These are phyloP conservation scores for Teratosphaeria nubilosa DNA, from an alignment of 2,329 filamentous ascomycete genomes.

Conservation along the genomic window DNA sequence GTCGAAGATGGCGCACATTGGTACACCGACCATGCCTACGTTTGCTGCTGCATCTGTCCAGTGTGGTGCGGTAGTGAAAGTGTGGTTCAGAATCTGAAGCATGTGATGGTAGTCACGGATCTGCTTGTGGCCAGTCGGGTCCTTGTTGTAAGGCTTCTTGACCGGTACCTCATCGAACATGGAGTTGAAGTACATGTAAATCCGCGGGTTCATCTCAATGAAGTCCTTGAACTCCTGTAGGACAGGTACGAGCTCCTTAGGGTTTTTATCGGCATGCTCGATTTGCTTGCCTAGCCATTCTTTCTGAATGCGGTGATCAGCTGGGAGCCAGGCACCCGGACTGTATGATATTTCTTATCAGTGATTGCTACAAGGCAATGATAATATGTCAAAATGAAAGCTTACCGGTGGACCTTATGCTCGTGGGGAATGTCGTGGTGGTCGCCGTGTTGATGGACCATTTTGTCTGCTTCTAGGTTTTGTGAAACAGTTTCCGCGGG, in stretches of 20 bases:
- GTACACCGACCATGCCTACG: conserved; percentile 42
- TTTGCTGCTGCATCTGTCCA: conserved; percentile 31
- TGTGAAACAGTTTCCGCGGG: too few species aligned
- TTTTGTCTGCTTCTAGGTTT: conserved; percentile 5
- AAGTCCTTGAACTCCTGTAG: conserved; percentile 55
- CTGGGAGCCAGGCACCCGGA: conserved; percentile 52
- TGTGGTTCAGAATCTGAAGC: conserved; percentile 55
- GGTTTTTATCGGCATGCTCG: conserved; percentile 43
- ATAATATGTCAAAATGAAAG: neutral
- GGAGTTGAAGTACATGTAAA: conserved; percentile 56
- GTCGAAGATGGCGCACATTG: conserved; percentile 48
- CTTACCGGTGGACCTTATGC: conserved; percentile 39
- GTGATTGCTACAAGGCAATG: neutral
- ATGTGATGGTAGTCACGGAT: conserved; percentile 58
- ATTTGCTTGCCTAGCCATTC: conserved; percentile 53
- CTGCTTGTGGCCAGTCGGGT: conserved; percentile 53
- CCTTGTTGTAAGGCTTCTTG: conserved; percentile 49
- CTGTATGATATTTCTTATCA: conserved; percentile 22
- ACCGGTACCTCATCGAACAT: conserved; percentile 57
- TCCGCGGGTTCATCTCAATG: conserved; percentile 53
- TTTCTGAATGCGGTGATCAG: conserved; percentile 51
- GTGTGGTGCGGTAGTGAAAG: conserved; percentile 30
- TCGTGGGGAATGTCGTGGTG: conserved; percentile 43
- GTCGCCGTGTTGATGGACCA: conserved; percentile 27
- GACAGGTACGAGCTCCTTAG: conserved; percentile 46